Base-by-base conservation (phyloP, 108 stramenopile species). In the Cyclotella baltica region DNA sequence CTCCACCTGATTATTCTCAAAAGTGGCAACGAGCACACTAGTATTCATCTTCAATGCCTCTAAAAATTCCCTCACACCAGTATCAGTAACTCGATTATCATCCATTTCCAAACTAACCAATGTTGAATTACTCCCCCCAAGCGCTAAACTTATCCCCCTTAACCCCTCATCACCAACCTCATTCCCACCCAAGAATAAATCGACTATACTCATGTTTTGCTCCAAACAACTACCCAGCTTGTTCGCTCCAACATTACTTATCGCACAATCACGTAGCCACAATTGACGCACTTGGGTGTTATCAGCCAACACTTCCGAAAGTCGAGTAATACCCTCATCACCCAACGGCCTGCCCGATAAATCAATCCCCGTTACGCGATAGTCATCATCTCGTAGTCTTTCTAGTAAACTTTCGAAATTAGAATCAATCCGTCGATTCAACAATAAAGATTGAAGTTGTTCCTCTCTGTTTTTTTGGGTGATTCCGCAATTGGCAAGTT, bases 1-100 rank as follows among this genome's bases (percentile, higher is more conserved):
- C 37, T 47, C 37, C 19, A 67, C 40, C n/a, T n/a, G n/a, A 70
- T 80, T 74, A 65, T 81, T 81, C 43, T 83, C 72, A 72, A 78
- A 84, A 2, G 66, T 67, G 1, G 74, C 78, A 67, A 80, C 76
- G 34, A 89, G 35, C 23, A 76, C 76, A 29, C 73, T 73, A 16
- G 84, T 69, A 71, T 90, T 78, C 50, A 80, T 76, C 35, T 85
- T 72, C 62, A 90, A 56, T 22, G 80, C 72, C 25, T 28, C 35
- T 53, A 83, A 70, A 59, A 88, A 86, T 22, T 76, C 62, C 23
- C 85, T 75, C 25, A 90, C 81, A 16, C 87, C 89, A 13, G 43
- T 31, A 16, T 88, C 87, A 15, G 76, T 83, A 6, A 81, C 55
- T 9, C 53, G 25, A 48, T 81, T 81, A 16, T 75, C 80, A 64